Conservation (phyloP, 176 grass and related monocot species). For the Avena atlantica region DNA sequence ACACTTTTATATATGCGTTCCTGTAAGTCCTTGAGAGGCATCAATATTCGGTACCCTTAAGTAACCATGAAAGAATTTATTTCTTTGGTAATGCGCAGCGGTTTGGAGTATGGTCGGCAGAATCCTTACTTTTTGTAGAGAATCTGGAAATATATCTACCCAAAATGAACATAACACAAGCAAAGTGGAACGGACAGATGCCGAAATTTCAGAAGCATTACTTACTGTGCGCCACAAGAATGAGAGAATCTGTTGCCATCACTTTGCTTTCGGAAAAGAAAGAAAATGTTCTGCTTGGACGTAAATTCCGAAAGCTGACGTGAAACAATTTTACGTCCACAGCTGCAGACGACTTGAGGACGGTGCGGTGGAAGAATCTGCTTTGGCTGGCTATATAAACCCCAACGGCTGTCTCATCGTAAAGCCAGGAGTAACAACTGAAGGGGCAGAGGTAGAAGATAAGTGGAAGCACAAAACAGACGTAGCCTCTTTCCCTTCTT, state of each 20-base stretch:
- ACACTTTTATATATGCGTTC: background rate
- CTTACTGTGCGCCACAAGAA: background rate
- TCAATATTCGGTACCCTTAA: background rate
- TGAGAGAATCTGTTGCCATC: slow-evolving; percentile 26
- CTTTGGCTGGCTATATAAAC: slow-evolving; percentile 39
- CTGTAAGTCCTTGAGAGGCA: background rate
- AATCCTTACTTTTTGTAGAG: background rate
- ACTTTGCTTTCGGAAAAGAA: slow-evolving; percentile 21
- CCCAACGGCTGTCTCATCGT: background rate
- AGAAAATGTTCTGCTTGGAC: slow-evolving; percentile 8
- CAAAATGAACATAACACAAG: background rate
- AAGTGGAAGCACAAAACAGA: background rate
- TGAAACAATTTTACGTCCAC: slow-evolving; percentile 9
- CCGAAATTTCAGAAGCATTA: background rate
- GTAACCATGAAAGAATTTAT: background rate
- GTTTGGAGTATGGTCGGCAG: background rate
- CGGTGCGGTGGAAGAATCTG: background rate
- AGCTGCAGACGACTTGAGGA: background rate
- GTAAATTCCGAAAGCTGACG: slow-evolving; percentile 28
- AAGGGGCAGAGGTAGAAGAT: background rate
- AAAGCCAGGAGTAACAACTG: background rate
- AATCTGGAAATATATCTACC: background rate
- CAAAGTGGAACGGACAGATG: background rate
- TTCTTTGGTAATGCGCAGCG: background rate
- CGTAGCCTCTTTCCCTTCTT: too few relatives aligned